Percentiles rank a stretch among this genome's conserved stretches.
Evolutionary conservation across 2,329 filamentous ascomycete species (phyloP).

Genomic region (Aspergillus sp.): DNA sequence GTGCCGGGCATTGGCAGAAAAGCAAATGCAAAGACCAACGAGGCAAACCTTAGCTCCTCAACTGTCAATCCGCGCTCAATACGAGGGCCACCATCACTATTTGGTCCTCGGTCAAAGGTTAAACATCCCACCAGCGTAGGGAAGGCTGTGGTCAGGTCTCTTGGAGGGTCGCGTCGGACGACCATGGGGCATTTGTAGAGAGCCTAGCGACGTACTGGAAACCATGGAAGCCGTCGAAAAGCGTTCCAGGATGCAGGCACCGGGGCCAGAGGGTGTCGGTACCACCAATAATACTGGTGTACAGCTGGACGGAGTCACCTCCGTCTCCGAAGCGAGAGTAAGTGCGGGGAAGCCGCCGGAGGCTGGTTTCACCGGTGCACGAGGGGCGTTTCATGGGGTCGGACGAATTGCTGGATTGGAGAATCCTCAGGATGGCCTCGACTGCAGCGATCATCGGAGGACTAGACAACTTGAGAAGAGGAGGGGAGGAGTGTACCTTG

Average conservation of each 20-base stretch:
- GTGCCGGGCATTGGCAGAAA: background rate
- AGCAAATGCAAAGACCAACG: background rate
- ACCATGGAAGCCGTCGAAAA: background rate
- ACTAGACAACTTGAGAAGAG: background rate
- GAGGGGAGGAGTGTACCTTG: background rate
- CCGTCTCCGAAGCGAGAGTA: slow-evolving; percentile 11
- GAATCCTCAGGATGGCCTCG: background rate
- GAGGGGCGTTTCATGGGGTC: background rate
- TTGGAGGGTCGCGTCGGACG: background rate
- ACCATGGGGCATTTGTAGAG: background rate
- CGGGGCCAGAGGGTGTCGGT: background rate
- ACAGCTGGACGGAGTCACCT: slow-evolving; percentile 13
- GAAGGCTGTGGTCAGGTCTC: background rate
- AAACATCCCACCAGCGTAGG: background rate
- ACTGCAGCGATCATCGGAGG: no score
- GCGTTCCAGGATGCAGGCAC: background rate
- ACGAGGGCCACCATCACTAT: background rate
- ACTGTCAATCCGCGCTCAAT: background rate
- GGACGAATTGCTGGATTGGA: background rate
- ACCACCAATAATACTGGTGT: background rate
- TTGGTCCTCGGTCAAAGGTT: background rate
- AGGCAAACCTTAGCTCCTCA: background rate
- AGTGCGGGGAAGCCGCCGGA: slow-evolving; percentile 2
- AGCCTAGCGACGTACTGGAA: background rate
- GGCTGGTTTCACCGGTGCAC: background rate